These are phyloP conservation scores for Iberis pinnata DNA, from an alignment of 345 rosid species.

Conservation along the genomic window DNA sequence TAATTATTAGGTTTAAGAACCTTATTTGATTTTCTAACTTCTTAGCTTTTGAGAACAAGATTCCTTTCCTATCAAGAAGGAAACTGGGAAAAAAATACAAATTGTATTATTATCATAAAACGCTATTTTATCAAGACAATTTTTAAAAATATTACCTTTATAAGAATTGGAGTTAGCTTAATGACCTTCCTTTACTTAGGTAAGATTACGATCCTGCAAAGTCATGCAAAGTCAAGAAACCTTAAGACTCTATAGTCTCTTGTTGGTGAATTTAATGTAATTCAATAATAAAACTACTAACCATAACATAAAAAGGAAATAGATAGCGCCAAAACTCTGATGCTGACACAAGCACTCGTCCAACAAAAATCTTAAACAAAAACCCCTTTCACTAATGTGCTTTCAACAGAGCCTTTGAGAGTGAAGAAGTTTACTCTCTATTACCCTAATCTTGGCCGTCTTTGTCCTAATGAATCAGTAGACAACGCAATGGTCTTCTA, in stretches of 20 bases:
- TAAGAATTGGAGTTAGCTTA: background rate
- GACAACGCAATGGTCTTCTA: conserved; percentile 13
- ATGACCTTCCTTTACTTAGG: conserved; percentile 9
- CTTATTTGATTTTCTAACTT: too few species aligned
- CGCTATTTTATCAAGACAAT: background rate
- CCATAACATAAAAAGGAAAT: conserved; percentile 57
- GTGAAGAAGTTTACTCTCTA: background rate
- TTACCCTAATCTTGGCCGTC: too few species aligned
- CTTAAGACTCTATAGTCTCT: background rate
- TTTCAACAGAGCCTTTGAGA: background rate
- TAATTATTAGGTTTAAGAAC: too few species aligned
- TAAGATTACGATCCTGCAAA: conserved; percentile 22
- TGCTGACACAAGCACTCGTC: conserved; percentile 63
- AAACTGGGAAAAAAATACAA: background rate
- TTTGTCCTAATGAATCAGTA: too few species aligned
- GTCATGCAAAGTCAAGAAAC: background rate
- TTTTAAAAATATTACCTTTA: conserved; percentile 13
- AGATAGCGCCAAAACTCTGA: conserved; percentile 82
- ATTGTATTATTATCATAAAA: background rate
- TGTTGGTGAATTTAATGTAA: background rate
- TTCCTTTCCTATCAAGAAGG: conserved; percentile 15
- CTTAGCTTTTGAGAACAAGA: background rate
- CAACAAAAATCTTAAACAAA: too few species aligned
- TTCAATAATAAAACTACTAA: background rate
- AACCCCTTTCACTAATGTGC: background rate